Conservation (phyloP, 371 early-diverging fungal genomes). For the Lichtheimia ramosa region DNA sequence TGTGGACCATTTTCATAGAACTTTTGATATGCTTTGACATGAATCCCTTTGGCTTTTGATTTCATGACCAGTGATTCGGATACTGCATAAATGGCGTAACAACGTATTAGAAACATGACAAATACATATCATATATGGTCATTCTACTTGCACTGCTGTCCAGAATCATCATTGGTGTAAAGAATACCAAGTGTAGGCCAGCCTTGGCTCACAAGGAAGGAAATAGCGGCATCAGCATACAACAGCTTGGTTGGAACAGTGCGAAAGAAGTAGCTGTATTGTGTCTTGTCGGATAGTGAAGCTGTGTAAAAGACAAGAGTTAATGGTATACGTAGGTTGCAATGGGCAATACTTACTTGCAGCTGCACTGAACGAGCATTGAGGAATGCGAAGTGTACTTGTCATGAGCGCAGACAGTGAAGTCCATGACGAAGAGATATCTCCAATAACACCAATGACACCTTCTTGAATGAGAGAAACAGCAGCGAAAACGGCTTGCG, state of each 20-base stretch:
- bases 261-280: conserved; percentile 59
- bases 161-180: conserved; percentile 53
- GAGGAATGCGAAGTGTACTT: conserved; percentile 60
- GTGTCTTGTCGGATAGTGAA: conserved; percentile 55
- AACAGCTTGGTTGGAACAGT: conserved; percentile 57
- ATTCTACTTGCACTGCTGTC: conserved; percentile 44
- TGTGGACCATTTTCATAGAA: conserved; percentile 48
- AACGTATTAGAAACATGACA: not conserved
- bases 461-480: conserved; percentile 59
- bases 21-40: conserved; percentile 43
- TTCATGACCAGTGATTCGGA: conserved; percentile 46
- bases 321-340: not conserved
- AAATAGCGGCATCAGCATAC: conserved; percentile 52
- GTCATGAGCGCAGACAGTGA: conserved; percentile 58
- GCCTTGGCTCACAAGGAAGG: conserved; percentile 53
- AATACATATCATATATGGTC: not conserved
- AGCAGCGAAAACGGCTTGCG: conserved; percentile 56
- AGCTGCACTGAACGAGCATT: conserved; percentile 61
- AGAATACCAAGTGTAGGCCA: conserved; percentile 56
- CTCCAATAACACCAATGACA: conserved; percentile 57
- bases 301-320: conserved; percentile 23
- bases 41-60: conserved; percentile 36
- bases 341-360: conserved; percentile 39
- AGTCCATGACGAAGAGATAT: conserved; percentile 62
- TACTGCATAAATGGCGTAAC: conserved; percentile 24